phyloP scores from a whole-genome alignment of 1,284 basidiomycete genomes.

The Cryptococcus floricola region DNA sequence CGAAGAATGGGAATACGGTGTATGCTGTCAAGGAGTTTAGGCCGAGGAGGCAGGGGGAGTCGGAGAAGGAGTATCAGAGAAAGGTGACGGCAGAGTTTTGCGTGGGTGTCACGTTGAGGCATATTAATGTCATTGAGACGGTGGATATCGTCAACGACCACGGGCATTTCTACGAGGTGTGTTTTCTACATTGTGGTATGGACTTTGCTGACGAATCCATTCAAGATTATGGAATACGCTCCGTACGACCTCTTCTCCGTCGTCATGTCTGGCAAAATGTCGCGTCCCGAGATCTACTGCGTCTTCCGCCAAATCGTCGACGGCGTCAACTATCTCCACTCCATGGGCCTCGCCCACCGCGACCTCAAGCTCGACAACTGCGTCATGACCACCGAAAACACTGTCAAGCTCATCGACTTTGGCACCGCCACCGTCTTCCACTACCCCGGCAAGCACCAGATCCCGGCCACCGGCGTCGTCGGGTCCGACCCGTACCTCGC shows the following conservation, averaged over 20 bases:
- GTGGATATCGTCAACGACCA: slow-evolving; percentile 98
- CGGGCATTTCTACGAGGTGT: slow-evolving; percentile 95
- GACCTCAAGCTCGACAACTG: slow-evolving; percentile 99
- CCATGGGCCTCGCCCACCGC: slow-evolving; percentile 93
- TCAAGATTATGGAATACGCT: slow-evolving; percentile 97
- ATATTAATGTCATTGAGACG: slow-evolving; percentile 96
- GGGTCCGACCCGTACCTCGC: slow-evolving; percentile 98
- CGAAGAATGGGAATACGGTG: slow-evolving; percentile 72
- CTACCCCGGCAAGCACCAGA: slow-evolving; percentile 83
- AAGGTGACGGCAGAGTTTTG: slow-evolving; percentile 99
- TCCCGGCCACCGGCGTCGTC: slow-evolving; percentile 83
- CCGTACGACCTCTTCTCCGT: slow-evolving; percentile 98
- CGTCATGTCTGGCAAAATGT: slow-evolving; percentile 99
- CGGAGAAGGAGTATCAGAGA: slow-evolving; percentile 96
- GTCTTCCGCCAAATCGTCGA: slow-evolving; percentile 98
- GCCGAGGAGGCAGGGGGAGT: slow-evolving; percentile 79
- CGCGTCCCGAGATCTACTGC: slow-evolving; percentile 95
- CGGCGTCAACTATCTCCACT: slow-evolving; percentile 96
- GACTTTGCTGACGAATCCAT: neutral
- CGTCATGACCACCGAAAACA: slow-evolving; percentile 90
- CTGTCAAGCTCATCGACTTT: slow-evolving; percentile 99
- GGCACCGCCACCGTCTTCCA: slow-evolving; percentile 99
- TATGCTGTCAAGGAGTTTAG: slow-evolving; percentile 99
- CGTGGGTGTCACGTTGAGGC: slow-evolving; percentile 89
- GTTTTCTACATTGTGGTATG: slow-evolving; percentile 16